Percentiles rank a stretch among this genome's conserved stretches.
Evolutionary conservation across 495 filamentous ascomycete genomes (phyloP).

Genomic region (Aspergillus affinis): DNA sequence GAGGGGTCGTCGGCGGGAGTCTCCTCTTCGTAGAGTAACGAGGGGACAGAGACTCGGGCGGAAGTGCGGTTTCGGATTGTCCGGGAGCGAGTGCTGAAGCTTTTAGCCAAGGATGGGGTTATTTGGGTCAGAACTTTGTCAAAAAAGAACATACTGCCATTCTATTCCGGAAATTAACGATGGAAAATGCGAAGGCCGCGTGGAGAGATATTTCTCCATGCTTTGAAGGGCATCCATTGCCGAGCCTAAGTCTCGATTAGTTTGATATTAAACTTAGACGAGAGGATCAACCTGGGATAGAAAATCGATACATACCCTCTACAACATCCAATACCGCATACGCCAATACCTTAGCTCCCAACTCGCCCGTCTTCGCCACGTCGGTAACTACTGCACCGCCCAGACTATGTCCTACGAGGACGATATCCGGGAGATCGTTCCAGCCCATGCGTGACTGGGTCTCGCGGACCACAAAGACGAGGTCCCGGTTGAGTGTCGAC

Average conservation of each 20-base stretch:
- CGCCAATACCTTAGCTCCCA: slow-evolving; percentile 71
- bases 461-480: slow-evolving; percentile 65
- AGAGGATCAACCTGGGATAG: not conserved
- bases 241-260: slow-evolving; percentile 41
- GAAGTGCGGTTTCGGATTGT: slow-evolving; percentile 81
- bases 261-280: not conserved
- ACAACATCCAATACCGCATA: slow-evolving; percentile 95
- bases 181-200: slow-evolving; percentile 75
- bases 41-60: slow-evolving; percentile 84
- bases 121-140: no score
- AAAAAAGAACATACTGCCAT: slow-evolving; percentile 68
- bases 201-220: slow-evolving; percentile 89
- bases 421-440: slow-evolving; percentile 67
- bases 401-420: slow-evolving; percentile 91
- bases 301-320: slow-evolving; percentile 58
- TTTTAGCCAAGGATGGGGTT: not conserved
- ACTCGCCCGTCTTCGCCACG: slow-evolving; percentile 62
- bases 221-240: slow-evolving; percentile 90
- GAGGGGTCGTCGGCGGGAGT: slow-evolving; percentile 35
- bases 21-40: slow-evolving; percentile 58
- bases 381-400: slow-evolving; percentile 94
- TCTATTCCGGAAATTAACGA: slow-evolving; percentile 78
- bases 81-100: slow-evolving; percentile 66
- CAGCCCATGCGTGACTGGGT: slow-evolving; percentile 66
- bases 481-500: slow-evolving; percentile 68